Conservation (phyloP, 495 filamentous ascomycete genomes). For the Hypoxylon intermedium region DNA sequence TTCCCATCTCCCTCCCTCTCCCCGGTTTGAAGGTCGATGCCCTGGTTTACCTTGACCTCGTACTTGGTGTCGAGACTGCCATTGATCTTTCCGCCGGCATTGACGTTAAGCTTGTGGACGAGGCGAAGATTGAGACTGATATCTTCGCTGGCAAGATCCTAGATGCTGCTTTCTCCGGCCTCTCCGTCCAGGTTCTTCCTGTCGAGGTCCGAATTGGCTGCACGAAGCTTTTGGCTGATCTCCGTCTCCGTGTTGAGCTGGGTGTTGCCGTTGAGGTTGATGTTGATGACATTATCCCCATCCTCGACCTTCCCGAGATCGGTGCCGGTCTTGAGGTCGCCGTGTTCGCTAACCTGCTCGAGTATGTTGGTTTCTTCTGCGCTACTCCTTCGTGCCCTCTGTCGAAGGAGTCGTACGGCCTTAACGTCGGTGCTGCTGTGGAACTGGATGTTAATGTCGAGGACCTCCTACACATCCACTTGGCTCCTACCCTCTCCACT, state of each 20-base stretch:
- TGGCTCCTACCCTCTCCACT: constrained; percentile 48
- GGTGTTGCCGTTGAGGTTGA: constrained; percentile 37
- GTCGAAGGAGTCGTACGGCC: constrained; percentile 45
- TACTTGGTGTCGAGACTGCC: constrained; percentile 47
- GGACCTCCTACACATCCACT: constrained; percentile 45
- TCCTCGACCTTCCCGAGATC: constrained; percentile 41
- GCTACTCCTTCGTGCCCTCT: constrained; percentile 40
- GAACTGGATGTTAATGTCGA: constrained; percentile 45
- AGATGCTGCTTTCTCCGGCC: constrained; percentile 40
- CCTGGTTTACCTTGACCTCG: constrained; percentile 48
- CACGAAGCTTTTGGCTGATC: constrained; percentile 42
- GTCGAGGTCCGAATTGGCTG: constrained; percentile 44
- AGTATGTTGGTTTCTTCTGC: constrained; percentile 51
- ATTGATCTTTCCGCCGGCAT: constrained; percentile 53
- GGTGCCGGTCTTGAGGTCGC: constrained; percentile 51
- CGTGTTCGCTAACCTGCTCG: constrained; percentile 51
- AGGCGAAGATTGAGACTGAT: constrained; percentile 47
- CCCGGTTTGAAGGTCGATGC: constrained; percentile 48
- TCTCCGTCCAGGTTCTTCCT: constrained; percentile 42
- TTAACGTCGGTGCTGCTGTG: constrained; percentile 49
- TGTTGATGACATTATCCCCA: constrained; percentile 35
- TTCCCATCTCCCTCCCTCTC: constrained; percentile 41
- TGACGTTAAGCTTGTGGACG: constrained; percentile 49
- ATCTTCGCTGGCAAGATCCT: constrained; percentile 51
- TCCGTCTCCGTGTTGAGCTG: constrained; percentile 44